Percentiles rank a stretch among this genome's conserved stretches.
Evolutionary conservation across 2,329 filamentous ascomycete genomes (phyloP).

Genomic region (Escovopsis sp.): DNA sequence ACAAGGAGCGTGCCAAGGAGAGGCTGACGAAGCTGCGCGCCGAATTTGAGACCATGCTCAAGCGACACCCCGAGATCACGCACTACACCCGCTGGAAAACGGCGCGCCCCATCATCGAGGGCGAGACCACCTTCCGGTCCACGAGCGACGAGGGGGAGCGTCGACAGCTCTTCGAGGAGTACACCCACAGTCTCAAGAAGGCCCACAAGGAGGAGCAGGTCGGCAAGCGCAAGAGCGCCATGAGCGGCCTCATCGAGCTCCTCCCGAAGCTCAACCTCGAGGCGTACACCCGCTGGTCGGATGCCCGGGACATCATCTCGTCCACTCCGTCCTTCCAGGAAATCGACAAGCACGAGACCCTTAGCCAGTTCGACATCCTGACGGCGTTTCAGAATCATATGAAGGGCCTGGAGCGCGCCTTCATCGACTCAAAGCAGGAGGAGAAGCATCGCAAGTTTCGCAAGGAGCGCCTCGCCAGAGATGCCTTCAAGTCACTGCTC

Average conservation of each 20-base stretch:
- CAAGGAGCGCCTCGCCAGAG: conserved; percentile 72
- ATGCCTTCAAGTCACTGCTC: conserved; percentile 62
- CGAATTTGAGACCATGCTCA: conserved; percentile 93
- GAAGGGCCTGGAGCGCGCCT: conserved; percentile 74
- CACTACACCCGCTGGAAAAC: conserved; percentile 97
- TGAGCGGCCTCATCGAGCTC: conserved; percentile 67
- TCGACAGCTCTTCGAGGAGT: conserved; percentile 84
- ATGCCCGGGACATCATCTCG: conserved; percentile 71
- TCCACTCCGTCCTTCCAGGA: conserved; percentile 60
- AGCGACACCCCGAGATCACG: conserved; percentile 91
- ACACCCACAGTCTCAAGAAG: conserved; percentile 72
- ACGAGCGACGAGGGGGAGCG: conserved; percentile 79
- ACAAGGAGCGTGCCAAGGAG: conserved; percentile 90
- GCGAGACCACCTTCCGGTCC: conserved; percentile 87
- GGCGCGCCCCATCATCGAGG: conserved; percentile 82
- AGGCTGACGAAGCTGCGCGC: conserved; percentile 78
- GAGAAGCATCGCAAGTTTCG: conserved; percentile 70
- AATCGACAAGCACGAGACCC: conserved; percentile 71
- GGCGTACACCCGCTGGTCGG: conserved; percentile 87
- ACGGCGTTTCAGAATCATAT: conserved; percentile 91
- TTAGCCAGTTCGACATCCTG: conserved; percentile 81
- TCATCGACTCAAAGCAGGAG: conserved; percentile 81
- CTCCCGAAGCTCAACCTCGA: conserved; percentile 70
- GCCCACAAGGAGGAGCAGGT: conserved; percentile 62
- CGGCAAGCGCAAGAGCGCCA: conserved; percentile 58